Base-by-base conservation (phyloP, 2,329 filamentous ascomycete species). In the Aspergillus thermomutatus region DNA sequence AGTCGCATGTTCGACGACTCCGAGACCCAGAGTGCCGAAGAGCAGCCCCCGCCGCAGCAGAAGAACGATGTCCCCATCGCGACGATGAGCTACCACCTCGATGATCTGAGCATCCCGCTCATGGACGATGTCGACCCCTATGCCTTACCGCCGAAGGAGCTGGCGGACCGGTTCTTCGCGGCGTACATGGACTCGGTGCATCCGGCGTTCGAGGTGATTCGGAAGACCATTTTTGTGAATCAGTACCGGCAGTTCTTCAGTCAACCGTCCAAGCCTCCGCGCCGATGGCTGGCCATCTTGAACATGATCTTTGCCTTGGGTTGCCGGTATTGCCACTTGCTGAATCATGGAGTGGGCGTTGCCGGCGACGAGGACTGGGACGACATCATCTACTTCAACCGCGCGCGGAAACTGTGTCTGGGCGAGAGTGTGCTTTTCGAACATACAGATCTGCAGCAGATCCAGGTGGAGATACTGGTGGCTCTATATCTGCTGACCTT, bases 281-380 rank as follows among this genome's bases (percentile, higher is more conserved):
- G 59, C 25, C 70, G 71, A 55, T 76, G 74, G 74, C 65, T 78
- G 4, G 75, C 75, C 1, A 74, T 77, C n/a, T 54, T 79, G 52
- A 79, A 79, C 54, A 69, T 79, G 65, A 71, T 79, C n/a, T 76
- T 79, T 52, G 77, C 77, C 4, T 74, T 79, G 54, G 75, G 72
- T 2, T 75, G 74, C 56, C 71, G 70, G 31, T 73, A 76, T 56
- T 70, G 69, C 21, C 71, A 70, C n/a, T 61, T 76, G 6, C 63
- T 67, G 17, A 60, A 73, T 34, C 60, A 63, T 17, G 57, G 62
- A 1, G 67, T 64, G 53, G 59, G 55, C 34, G 3, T 45, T 11
- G 27, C 45, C 8, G 27, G 21, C 9, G 60, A 60, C 1, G 31
- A 34, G 2, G 68, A 71, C 34, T 64, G 68, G n/a, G 67, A 77